Conservation (phyloP, 805 yeast genomes). For the Wickerhamiella vanderwaltii region DNA sequence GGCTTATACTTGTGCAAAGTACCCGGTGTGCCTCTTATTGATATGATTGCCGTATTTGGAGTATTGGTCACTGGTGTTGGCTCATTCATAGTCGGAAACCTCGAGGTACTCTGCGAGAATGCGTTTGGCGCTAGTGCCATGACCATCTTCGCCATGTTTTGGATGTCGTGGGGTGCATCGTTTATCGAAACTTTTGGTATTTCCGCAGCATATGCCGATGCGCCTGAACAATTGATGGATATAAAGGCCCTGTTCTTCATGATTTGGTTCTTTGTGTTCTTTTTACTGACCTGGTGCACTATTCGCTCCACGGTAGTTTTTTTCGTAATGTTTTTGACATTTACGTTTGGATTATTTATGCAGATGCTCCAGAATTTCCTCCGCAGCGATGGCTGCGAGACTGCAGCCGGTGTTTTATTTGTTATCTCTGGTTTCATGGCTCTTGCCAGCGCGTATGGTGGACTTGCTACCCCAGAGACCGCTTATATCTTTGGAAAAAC, state of each 20-base stretch:
- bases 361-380: slow-evolving; percentile 41
- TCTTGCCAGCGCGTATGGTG: slow-evolving; percentile 54
- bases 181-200: slow-evolving; percentile 39
- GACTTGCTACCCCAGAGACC: slow-evolving; percentile 46
- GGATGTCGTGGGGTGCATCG: slow-evolving; percentile 51
- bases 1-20: slow-evolving; percentile 41
- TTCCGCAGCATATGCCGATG: slow-evolving; percentile 30
- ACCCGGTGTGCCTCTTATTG: slow-evolving; percentile 41
- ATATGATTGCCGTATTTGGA: slow-evolving; percentile 46
- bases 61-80: slow-evolving; percentile 48
- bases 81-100: slow-evolving; percentile 50
- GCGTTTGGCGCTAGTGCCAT: slow-evolving; percentile 46
- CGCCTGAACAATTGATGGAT: slow-evolving; percentile 23
- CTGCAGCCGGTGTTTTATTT: slow-evolving; percentile 56
- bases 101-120: slow-evolving; percentile 49
- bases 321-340: slow-evolving; percentile 41
- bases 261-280: slow-evolving; percentile 54
- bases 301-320: slow-evolving; percentile 54
- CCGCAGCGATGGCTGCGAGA: slow-evolving; percentile 28
- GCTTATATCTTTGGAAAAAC: slow-evolving; percentile 44
- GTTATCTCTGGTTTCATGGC: slow-evolving; percentile 44
- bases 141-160: slow-evolving; percentile 41
- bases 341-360: slow-evolving; percentile 43
- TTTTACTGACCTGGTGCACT: slow-evolving; percentile 41
- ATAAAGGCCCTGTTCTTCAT: slow-evolving; percentile 49